These are phyloP conservation scores for Monosporozyma yasuniensis DNA, from an alignment of 805 yeast genomes.

Conservation along the genomic window DNA sequence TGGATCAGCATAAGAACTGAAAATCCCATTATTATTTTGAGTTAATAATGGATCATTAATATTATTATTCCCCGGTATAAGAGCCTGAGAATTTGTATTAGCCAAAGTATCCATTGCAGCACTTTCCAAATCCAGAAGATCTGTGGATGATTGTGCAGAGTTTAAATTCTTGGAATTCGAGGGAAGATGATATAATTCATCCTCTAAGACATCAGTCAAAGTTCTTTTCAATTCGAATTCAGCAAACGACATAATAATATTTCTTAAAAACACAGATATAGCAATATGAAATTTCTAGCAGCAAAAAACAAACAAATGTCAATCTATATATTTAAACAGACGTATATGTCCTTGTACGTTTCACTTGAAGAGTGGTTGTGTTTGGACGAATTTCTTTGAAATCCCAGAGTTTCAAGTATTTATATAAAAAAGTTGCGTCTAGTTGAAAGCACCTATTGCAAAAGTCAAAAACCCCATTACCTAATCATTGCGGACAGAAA, in stretches of 20 bases:
- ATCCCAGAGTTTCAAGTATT: too few species aligned
- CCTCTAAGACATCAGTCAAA: conserved; percentile 29
- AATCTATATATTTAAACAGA: too few species aligned
- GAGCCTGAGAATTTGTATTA: not conserved
- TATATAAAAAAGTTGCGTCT: not conserved
- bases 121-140: not conserved
- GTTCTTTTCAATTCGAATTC: conserved; percentile 22
- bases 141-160: not conserved
- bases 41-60: not conserved
- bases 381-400: too few species aligned
- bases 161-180: not conserved
- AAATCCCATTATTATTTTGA: conserved; percentile 6
- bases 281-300: not conserved
- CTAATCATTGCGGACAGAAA: not conserved
- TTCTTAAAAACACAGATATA: not conserved
- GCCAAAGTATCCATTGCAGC: not conserved
- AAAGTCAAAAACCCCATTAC: not conserved
- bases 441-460: not conserved
- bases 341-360: too few species aligned
- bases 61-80: too few species aligned
- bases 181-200: conserved; percentile 23
- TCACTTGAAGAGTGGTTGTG: too few species aligned
- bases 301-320: too few species aligned
- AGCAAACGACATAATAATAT: conserved; percentile 11
- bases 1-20: conserved; percentile 30